Evolutionary conservation across 2,329 filamentous ascomycete genomes (phyloP), one percentile per base, ranked within the genome.

Genomic region (Aspergillus brasiliensis): DNA sequence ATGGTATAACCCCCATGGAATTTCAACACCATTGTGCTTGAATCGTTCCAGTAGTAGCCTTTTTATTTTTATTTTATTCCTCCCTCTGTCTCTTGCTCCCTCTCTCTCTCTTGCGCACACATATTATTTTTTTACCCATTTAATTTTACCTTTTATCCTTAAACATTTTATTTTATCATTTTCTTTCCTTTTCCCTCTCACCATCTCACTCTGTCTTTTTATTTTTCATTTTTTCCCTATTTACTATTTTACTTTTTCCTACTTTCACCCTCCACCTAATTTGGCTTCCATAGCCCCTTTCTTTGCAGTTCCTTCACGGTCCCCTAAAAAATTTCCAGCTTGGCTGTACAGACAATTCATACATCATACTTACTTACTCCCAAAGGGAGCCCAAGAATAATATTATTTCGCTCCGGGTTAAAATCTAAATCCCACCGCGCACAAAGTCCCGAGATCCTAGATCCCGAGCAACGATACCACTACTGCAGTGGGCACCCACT

Each of bases 401-500:
- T 31, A 47, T 48, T 11, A 28, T 31, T 49, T n/a, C 46, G 13
- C 25, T n/a, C 46, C 25, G 46, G 46, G 46, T 17, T 19, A 27
- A 28, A 28, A 17, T 28, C 28, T 49, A 28, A 49, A 49, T 28
- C 46, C 25, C 51, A 57, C 59, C 59, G 27, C 46, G 46, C 46
- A 27, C 62, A 64, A 65, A 68, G 48, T 62, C 59, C 56, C 54
- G 52, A 60, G 58, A 64, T 59, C 58, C 48, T 58, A 51, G 61
- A 61, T 51, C 51, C 61, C 58, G 57, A 61, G 62, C 40, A 61
- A 59, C 65, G 61, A 61, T 55, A 37, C 47, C 48, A 51, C 60
- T 56, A 37, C 40, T 44, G 40, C 40, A 44, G 40, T 44, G 40
- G 40, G 40, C 40, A 23, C 40, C 40, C 40, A 44, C 40, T 44